Base-by-base conservation (phyloP, 83 land plant genomes). In the Thuja plicata region DNA sequence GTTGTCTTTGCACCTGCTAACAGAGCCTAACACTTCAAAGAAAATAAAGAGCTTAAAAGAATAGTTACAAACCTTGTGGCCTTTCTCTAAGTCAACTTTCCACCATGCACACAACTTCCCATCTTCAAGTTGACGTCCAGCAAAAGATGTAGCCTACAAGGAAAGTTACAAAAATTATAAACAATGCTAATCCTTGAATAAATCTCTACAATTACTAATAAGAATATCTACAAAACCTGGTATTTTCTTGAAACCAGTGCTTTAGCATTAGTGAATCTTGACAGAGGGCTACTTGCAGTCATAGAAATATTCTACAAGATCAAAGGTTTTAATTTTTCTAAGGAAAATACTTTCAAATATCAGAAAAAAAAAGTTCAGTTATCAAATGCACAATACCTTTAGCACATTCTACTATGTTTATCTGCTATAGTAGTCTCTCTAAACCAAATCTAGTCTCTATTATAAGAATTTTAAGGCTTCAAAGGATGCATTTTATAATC, bases 21-120 rank as follows among this genome's bases (percentile, higher is more conserved):
- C 38, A 34, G 16, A 35, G 35, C 34, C 40, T 35, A 34, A 12
- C 11, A 46, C 48, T 83, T 46, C 3, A 32, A 24, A 4, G 48
- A n/a, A 82, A 12, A 10, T 17, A 8, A 1, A 46, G 54, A 27
- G 50, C 16, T 8, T 0, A 54, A 48, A 81, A 19, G 43, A 78
- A 86, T 84, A 79, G 48, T 78, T 54, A 3, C 15, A 66, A 78
- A 98, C 99, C 99, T 96, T 95, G 86, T 96, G 99, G 71, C 90
- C 98, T 81, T 92, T 88, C 70, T 97, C 99, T 85, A 98, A 89
- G 86, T 98, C 99, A 83, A 98, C 94, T 93, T 93, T 97, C 99
- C 99, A 98, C 99, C 99, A 98, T 27, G 99, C 88, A 62, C 89
- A 92, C 15, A 70, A 90, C 46, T 86, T 87, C 34, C 99, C 99